Percentiles rank a stretch among this genome's conserved stretches.
phyloP scores from a whole-genome alignment of 164 flowering plant species.

The Vitis labrusca region DNA sequence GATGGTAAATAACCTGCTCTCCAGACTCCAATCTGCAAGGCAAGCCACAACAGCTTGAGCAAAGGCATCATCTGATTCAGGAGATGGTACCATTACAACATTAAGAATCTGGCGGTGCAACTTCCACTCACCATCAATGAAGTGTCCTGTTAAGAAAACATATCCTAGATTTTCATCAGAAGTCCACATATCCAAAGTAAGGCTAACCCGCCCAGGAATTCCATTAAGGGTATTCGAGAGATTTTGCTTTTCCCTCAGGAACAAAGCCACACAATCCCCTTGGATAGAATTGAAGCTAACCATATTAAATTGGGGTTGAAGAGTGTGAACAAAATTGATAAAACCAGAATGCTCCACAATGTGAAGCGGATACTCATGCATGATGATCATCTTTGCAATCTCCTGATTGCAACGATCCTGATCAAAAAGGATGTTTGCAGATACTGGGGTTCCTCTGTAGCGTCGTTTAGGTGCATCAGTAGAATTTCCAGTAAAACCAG shows the following conservation, averaged over 20 bases:
- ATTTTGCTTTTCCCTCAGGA: constrained; percentile 51
- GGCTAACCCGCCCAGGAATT: constrained; percentile 57
- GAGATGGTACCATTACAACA: constrained; percentile 53
- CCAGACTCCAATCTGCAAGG: constrained; percentile 67
- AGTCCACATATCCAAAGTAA: constrained; percentile 62
- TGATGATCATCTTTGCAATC: constrained; percentile 73
- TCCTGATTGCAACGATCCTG: constrained; percentile 54
- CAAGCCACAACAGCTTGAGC: constrained; percentile 59
- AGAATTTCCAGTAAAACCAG: constrained; percentile 21
- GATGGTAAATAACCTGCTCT: constrained; percentile 52
- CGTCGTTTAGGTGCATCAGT: constrained; percentile 53
- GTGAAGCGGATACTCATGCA: constrained; percentile 72
- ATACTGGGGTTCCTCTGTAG: constrained; percentile 26
- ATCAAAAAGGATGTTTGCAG: constrained; percentile 37
- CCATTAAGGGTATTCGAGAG: constrained; percentile 42
- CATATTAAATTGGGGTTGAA: constrained; percentile 64
- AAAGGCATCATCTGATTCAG: constrained; percentile 56
- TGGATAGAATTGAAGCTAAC: constrained; percentile 51
- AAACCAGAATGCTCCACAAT: constrained; percentile 77
- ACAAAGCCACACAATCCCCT: constrained; percentile 52
- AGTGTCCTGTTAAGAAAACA: constrained; percentile 66
- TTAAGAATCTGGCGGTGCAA: constrained; percentile 59
- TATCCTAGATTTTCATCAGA: constrained; percentile 60
- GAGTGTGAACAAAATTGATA: constrained; percentile 44
- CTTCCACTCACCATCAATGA: constrained; percentile 72